Evolutionary conservation across 208 protist genomes (phyloP).

Genomic region (Trypanosoma mega): DNA sequence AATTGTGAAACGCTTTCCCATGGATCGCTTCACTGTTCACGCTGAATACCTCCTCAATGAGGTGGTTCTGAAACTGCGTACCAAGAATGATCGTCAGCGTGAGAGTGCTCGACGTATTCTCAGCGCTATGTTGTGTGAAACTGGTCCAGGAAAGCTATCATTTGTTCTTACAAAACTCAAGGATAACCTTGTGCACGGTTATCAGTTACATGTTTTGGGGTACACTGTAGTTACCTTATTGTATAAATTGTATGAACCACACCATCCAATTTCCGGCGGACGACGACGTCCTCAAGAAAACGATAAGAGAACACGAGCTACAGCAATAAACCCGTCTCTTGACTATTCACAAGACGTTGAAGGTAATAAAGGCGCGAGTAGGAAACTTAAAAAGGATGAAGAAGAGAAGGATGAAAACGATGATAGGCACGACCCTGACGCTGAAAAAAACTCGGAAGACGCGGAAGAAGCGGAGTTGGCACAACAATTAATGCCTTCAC

Average conservation of each 20-base stretch:
- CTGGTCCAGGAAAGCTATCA: conserved; percentile 74
- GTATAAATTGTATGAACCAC: conserved; percentile 86
- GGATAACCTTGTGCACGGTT: conserved; percentile 88
- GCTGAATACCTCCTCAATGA: conserved; percentile 79
- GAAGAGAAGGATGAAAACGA: background rate
- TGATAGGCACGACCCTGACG: conserved; percentile 10
- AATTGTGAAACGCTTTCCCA: conserved; percentile 81
- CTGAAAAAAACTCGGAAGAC: conserved; percentile 2
- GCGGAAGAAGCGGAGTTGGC: conserved; percentile 35
- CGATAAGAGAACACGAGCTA: background rate
- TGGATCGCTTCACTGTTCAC: conserved; percentile 70
- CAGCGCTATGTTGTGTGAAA: conserved; percentile 78
- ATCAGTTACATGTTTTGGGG: conserved; percentile 91
- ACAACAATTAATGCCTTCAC: conserved; percentile 35
- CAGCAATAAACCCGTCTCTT: background rate
- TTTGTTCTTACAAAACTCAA: conserved; percentile 84
- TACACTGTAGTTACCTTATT: conserved; percentile 91
- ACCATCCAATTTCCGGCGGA: conserved; percentile 35
- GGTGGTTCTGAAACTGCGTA: conserved; percentile 80
- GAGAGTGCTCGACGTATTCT: conserved; percentile 83
- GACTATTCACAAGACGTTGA: background rate
- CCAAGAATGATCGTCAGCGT: conserved; percentile 86
- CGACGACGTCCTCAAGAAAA: background rate
- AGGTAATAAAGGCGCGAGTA: conserved; percentile 2
- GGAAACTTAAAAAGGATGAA: background rate